Base-by-base conservation (phyloP, 2,329 filamentous ascomycete species). In the Aspergillus hiratsukae region DNA sequence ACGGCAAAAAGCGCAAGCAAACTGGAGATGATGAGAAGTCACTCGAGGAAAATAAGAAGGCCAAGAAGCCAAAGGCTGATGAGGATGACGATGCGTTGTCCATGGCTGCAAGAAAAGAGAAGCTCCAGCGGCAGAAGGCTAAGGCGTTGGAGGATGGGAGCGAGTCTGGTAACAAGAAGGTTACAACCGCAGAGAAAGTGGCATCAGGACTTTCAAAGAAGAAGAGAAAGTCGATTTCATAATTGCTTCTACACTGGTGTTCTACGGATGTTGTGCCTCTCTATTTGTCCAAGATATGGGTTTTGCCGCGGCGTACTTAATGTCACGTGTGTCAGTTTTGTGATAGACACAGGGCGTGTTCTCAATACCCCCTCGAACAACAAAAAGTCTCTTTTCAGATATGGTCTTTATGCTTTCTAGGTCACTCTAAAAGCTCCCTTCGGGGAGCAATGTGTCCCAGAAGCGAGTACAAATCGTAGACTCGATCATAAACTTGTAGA, bases 1-100 rank as follows among this genome's bases (percentile, higher is more conserved):
- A 68, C 43, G 83, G 83, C 66, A 90, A 89, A 83, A 80, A 80
- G 74, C 71, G 75, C 62, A 80, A 78, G 68, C 69, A 69, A 49
- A 62, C 53, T 41, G 68, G 59, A 10, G 67, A 70, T 1, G 65
- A 63, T 3, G 68, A 72, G 57, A 71, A 72, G 57, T 60, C 66
- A 2, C 35, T 68, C 28, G 70, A 72, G 54, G 63, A 49, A 55
- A 68, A 49, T 57, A 71, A 73, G 63, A 78, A 76, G 67, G 59
- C 68, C 28, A 78, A 78, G 70, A 74, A 73, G 61, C 56, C 67
- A 49, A 73, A 72, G 66, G 53, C 64, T n/a, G 69, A 68, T 11
- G 72, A 74, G 29, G 72, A 75, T 29, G 73, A 75, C 4, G 74
- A 76, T 37, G 65, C 66, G 35, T 62, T 65, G 31, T 64, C 66